Conservation (phyloP, 139 green algal genomes). For the Chlamydomonas sp. region DNA sequence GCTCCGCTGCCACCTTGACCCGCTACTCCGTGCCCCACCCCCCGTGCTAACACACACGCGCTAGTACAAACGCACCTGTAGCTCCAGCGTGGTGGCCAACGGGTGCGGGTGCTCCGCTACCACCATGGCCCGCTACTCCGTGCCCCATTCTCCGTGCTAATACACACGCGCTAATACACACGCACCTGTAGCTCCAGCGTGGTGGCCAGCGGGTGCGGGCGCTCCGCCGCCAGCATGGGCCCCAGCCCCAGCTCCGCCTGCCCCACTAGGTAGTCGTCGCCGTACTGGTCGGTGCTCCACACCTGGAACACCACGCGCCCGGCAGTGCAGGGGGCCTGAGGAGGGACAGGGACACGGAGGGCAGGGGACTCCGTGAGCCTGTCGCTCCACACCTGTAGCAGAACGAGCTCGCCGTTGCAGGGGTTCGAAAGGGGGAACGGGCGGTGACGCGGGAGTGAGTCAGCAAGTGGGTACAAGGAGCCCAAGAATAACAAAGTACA, state of each 20-base stretch:
- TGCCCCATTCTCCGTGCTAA: too few relatives aligned
- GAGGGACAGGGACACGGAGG: neutral
- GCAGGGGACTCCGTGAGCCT: too few relatives aligned
- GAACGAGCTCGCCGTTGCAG: neutral
- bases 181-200: constrained; percentile 24
- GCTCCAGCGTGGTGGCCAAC: constrained; percentile 14
- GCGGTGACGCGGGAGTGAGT: too few relatives aligned
- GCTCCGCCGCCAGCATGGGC: constrained; percentile 16
- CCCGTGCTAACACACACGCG: too few relatives aligned
- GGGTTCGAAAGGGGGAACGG: neutral
- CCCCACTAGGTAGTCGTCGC: constrained; percentile 30
- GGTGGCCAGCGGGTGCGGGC: constrained; percentile 9
- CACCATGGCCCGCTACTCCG: constrained; percentile 5
- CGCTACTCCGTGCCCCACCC: too few relatives aligned
- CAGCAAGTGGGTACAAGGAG: neutral
- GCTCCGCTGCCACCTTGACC: too few relatives aligned
- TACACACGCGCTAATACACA: neutral
- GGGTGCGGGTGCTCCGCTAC: constrained; percentile 17
- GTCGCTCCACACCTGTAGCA: neutral
- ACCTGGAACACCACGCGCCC: neutral
- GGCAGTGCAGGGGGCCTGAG: neutral
- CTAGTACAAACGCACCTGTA: constrained; percentile 5
- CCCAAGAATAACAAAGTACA: too few relatives aligned
- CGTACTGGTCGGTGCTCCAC: neutral
- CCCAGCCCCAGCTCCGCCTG: constrained; percentile 22